phyloP scores from a whole-genome alignment of 192 early-diverging fungal species.

The Podila minutissima region DNA sequence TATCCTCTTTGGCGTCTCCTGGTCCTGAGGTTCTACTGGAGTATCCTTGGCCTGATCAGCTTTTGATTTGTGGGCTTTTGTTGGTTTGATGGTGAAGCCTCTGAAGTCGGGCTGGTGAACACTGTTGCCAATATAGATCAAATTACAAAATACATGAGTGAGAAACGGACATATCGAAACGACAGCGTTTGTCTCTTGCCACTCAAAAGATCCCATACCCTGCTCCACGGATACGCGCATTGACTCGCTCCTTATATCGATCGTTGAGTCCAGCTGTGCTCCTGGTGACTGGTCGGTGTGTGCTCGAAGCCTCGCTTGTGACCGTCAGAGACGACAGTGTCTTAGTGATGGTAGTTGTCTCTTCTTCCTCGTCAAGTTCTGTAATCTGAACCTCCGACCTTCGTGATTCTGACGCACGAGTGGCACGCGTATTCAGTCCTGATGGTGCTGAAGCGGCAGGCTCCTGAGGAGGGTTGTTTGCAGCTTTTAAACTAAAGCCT shows the following conservation, averaged over 20 bases:
- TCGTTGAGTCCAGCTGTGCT: conserved; percentile 13
- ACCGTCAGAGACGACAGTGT: not conserved
- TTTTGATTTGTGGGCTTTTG: not conserved
- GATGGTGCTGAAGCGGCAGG: not conserved
- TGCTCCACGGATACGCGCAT: conserved; percentile 30
- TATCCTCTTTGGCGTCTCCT: too few relatives aligned
- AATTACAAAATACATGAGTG: not conserved
- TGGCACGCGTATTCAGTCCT: not conserved
- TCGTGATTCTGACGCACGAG: not conserved
- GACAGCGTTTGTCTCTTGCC: not conserved
- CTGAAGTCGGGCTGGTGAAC: conserved; percentile 24
- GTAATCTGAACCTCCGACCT: not conserved
- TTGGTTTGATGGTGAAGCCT: conserved; percentile 22
- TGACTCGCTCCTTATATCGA: conserved; percentile 28
- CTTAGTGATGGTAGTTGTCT: not conserved
- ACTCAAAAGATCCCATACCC: conserved; percentile 12
- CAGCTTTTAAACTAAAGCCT: conserved; percentile 20
- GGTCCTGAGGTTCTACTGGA: not conserved
- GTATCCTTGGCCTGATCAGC: not conserved
- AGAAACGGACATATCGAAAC: not conserved
- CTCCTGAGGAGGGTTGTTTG: not conserved
- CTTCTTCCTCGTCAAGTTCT: not conserved
- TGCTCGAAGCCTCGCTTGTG: not conserved
- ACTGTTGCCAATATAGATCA: not conserved
- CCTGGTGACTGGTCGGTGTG: not conserved